Evolutionary conservation across 1,139 yeast species (phyloP), one percentile per base, ranked within the genome.

Genomic region (Meyerozyma carpophila): DNA sequence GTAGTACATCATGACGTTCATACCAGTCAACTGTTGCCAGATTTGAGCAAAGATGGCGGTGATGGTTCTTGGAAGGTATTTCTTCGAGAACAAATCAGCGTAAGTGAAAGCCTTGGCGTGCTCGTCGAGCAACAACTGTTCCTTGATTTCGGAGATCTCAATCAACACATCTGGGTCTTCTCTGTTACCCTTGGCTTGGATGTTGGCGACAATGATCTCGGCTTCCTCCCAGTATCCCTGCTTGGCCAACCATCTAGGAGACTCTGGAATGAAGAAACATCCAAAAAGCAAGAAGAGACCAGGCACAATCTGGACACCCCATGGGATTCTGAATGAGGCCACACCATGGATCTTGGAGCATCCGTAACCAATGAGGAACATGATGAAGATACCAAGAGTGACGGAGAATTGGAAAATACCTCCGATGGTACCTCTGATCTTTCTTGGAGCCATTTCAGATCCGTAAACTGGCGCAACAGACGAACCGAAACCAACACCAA

Each of bases 201-300:
- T 66, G 32, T 64, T 60, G 25, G 84, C 65, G 43, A 82, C 74
- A 44, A 81, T 70, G 2, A 57, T 56, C 53, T 73, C 75, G 39
- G 85, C 81, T 50, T 81, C 83, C 24, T 82, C 87, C 82, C 85
- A 81, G 52, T 76, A 65, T 46, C 78, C 85, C 51, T 77, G 77
- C 49, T 77, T 71, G 11, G 82, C 84, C 51, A 77, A 68, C 89
- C 89, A 84, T 59, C 84, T 76, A 38, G 93, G 91, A 3, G 91
- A 82, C 61, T 84, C 91, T 16, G 85, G 88, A 47, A 84, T 65
- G 51, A 78, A 63, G 53, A 76, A 63, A 32, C 72, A 55, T 50
- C 81, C 81, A 36, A 59, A 5, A 44, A 80, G 63, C 44, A 84
- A 66, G 4, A 46, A 4, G 48, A 46, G 77, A 83, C 87, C 87